These are phyloP conservation scores for Alternaria hordeiaustralica DNA, from an alignment of 2,329 filamentous ascomycete species.

Conservation along the genomic window DNA sequence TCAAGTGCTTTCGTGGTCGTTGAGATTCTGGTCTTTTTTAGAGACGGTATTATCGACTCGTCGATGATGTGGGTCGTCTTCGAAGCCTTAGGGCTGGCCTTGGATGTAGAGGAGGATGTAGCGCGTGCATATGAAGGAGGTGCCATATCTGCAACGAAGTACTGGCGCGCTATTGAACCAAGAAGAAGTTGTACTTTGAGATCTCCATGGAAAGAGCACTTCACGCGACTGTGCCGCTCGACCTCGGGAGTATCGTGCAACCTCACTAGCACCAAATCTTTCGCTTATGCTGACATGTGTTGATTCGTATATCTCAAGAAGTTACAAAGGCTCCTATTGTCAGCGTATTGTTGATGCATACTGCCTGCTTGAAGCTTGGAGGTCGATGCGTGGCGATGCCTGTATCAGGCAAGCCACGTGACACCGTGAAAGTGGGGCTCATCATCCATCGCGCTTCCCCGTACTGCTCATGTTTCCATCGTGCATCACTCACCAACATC, in stretches of 20 bases:
- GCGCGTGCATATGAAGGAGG: constrained; percentile 28
- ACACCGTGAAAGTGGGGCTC: constrained; percentile 30
- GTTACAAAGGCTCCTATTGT: neutral
- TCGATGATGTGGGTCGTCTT: neutral
- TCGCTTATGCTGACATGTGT: neutral
- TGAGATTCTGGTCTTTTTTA: neutral
- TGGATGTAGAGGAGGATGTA: constrained; percentile 23
- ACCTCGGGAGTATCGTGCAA: neutral
- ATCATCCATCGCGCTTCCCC: constrained; percentile 16
- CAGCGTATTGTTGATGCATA: neutral
- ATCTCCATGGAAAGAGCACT: neutral
- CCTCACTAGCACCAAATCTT: neutral
- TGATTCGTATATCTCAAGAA: neutral
- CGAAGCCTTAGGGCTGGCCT: constrained; percentile 1
- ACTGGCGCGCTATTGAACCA: neutral
- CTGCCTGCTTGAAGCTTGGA: neutral
- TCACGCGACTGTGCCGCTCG: neutral
- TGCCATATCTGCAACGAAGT: constrained; percentile 9
- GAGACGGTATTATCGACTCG: neutral
- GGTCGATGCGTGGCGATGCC: neutral
- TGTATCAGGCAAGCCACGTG: constrained; percentile 16
- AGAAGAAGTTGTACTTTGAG: neutral
- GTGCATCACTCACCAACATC: constrained; percentile 8
- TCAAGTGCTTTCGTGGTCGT: neutral
- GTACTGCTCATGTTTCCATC: constrained; percentile 2